Conservation (phyloP, 768 basidiomycete genomes). For the Cystobasidium onofrii region DNA sequence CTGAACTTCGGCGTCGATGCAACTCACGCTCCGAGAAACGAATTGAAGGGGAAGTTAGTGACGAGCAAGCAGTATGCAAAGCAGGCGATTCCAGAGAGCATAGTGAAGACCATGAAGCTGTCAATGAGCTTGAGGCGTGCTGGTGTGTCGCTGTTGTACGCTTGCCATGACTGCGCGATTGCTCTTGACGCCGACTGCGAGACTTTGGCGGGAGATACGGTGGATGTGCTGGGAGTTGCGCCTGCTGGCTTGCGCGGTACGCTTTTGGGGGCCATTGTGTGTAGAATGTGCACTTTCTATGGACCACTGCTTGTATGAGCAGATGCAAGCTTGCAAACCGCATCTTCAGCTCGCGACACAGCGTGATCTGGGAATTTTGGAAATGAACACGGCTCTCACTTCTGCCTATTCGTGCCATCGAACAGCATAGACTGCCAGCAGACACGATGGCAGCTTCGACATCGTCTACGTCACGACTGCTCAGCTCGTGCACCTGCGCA, state of each 20-base stretch:
- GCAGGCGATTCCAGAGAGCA: constrained; percentile 80
- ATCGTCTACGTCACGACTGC: not conserved
- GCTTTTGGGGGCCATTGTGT: constrained; percentile 13
- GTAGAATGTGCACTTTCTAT: not conserved
- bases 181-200: not conserved
- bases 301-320: too few relatives aligned
- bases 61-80: constrained; percentile 86
- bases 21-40: constrained; percentile 86
- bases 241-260: constrained; percentile 18
- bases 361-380: not conserved
- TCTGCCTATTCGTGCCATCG: not conserved
- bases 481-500: not conserved
- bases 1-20: not conserved
- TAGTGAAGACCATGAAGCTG: constrained; percentile 79
- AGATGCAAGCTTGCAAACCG: too few relatives aligned
- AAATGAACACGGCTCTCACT: not conserved
- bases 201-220: not conserved
- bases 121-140: constrained; percentile 88
- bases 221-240: not conserved
- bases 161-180: constrained; percentile 53
- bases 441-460: not conserved
- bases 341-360: not conserved
- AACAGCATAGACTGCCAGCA: not conserved
- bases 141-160: constrained; percentile 69
- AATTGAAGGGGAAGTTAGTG: constrained; percentile 92